Evolutionary conservation across 2,329 filamentous ascomycete species (phyloP).

Genomic region (Cordyceps javanica): DNA sequence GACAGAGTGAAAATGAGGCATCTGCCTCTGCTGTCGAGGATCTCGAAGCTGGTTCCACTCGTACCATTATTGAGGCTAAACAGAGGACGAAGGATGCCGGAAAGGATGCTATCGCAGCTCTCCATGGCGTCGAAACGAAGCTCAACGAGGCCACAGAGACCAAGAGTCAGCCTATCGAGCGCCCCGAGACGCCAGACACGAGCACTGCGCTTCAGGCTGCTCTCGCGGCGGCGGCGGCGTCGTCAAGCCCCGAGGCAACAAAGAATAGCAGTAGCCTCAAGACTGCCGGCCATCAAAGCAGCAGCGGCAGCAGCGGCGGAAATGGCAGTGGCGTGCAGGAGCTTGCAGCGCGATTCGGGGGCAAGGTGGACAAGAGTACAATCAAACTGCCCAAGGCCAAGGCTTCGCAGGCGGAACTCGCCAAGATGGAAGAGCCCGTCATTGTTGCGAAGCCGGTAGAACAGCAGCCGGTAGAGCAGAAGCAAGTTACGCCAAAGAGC

Average conservation of each 20-base stretch:
- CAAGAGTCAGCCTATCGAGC: not conserved
- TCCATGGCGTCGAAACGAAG: not conserved
- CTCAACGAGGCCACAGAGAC: not conserved
- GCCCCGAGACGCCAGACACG: not conserved
- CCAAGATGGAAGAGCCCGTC: not conserved
- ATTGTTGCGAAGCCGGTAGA: not conserved
- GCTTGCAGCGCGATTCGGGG: not conserved
- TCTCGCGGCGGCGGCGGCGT: not conserved
- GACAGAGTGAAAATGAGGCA: not conserved
- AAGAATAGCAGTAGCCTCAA: not conserved
- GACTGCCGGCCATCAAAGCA: not conserved
- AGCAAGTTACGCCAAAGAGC: too few species aligned
- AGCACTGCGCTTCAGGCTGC: constrained; percentile 6
- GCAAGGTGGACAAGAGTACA: not conserved
- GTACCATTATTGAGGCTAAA: not conserved
- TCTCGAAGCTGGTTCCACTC: not conserved
- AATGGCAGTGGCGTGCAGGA: not conserved
- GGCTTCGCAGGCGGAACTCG: not conserved
- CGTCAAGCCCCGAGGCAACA: not conserved
- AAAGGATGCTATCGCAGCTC: not conserved
- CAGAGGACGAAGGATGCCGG: not conserved
- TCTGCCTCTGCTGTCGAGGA: not conserved
- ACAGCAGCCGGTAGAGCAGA: not conserved
- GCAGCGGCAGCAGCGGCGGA: not conserved
- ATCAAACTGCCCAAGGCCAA: not conserved